phyloP scores from a whole-genome alignment of 768 basidiomycete genomes.

The Scleroderma bovista region DNA sequence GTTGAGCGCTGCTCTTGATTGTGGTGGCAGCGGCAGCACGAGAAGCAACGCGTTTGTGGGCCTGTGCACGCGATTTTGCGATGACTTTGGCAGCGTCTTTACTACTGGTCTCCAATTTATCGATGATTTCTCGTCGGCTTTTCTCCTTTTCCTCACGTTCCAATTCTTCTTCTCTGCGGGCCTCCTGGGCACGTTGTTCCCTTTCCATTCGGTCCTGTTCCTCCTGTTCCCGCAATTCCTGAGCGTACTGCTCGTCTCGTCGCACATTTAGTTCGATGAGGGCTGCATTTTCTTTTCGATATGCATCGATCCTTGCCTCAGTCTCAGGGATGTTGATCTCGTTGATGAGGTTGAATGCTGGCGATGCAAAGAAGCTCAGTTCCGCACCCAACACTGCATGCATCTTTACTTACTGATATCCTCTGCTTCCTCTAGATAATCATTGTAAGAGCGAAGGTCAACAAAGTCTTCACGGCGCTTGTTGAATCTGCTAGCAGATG shows the following conservation, averaged over 20 bases:
- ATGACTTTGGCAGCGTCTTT: conserved; percentile 67
- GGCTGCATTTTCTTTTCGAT: conserved; percentile 75
- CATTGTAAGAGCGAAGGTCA: conserved; percentile 77
- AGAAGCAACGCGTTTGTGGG: conserved; percentile 54
- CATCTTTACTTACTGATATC: conserved; percentile 64
- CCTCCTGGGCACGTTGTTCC: conserved; percentile 61
- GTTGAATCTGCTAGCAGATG: conserved; percentile 66
- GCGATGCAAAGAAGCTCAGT: not conserved
- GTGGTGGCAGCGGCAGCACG: conserved; percentile 41
- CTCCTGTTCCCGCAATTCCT: conserved; percentile 71
- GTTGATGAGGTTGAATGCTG: conserved; percentile 94
- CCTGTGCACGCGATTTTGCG: conserved; percentile 61
- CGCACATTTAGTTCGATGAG: conserved; percentile 81
- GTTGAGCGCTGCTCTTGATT: conserved; percentile 40
- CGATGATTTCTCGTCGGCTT: conserved; percentile 68
- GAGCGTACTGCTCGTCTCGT: conserved; percentile 72
- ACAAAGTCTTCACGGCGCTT: conserved; percentile 88
- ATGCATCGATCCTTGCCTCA: conserved; percentile 75
- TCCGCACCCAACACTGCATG: not conserved
- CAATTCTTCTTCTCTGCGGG: conserved; percentile 64
- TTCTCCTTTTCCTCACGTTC: conserved; percentile 75
- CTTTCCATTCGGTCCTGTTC: conserved; percentile 70
- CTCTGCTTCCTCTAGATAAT: conserved; percentile 95
- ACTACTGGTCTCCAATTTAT: conserved; percentile 73
- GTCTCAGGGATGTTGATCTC: conserved; percentile 77